phyloP scores from a whole-genome alignment of 2,329 filamentous ascomycete species.

The Venturia oleaginea region DNA sequence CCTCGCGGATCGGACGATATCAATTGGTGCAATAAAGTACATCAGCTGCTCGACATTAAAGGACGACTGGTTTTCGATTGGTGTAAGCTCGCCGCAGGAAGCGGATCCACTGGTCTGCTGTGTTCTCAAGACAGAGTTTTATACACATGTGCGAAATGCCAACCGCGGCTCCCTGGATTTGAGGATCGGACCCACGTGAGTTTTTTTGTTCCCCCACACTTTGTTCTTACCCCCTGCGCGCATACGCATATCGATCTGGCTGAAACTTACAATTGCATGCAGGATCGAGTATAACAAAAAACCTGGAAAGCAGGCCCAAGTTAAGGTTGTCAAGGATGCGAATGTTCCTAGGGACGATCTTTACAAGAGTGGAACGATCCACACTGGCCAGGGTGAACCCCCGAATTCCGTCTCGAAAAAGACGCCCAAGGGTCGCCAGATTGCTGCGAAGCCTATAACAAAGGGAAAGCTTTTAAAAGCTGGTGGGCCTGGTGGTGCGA shows the following conservation, averaged over 20 bases:
- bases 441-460: conserved; percentile 83
- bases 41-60: conserved; percentile 70
- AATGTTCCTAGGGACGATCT: conserved; percentile 61
- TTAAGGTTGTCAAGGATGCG: conserved; percentile 88
- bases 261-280: conserved; percentile 8
- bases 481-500: conserved; percentile 74
- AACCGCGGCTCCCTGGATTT: conserved; percentile 75
- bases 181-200: conserved; percentile 63
- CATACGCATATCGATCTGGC: conserved; percentile 20
- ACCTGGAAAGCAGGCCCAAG: conserved; percentile 77
- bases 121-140: conserved; percentile 92
- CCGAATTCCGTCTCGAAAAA: conserved; percentile 73
- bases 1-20: conserved; percentile 68
- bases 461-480: conserved; percentile 87
- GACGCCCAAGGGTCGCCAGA: conserved; percentile 77
- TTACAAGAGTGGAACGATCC: conserved; percentile 90
- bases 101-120: conserved; percentile 90
- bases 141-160: conserved; percentile 76
- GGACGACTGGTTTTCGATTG: conserved; percentile 95
- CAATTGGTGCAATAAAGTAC: conserved; percentile 81
- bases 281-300: conserved; percentile 95
- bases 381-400: conserved; percentile 76
- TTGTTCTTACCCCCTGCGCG: not conserved
- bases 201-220: conserved; percentile 12
- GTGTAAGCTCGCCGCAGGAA: conserved; percentile 82